These are phyloP conservation scores for Ustilago curta DNA, from an alignment of 1,284 basidiomycete genomes.

Conservation along the genomic window DNA sequence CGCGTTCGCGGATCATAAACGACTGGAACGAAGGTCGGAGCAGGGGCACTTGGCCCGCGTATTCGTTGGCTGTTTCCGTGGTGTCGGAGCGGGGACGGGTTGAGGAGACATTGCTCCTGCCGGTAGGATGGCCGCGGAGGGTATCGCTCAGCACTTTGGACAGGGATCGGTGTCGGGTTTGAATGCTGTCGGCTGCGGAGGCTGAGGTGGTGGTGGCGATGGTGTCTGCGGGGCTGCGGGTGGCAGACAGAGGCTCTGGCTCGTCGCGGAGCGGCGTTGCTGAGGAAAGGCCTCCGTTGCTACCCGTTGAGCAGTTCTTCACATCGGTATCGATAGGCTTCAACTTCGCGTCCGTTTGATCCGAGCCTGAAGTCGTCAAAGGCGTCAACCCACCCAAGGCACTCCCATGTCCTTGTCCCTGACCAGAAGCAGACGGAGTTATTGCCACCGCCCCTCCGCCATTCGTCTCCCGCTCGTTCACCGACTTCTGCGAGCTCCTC, in stretches of 20 bases:
- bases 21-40: conserved; percentile 57
- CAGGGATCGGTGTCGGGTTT: conserved; percentile 25
- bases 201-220: not conserved
- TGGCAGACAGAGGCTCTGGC: conserved; percentile 22
- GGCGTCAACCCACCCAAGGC: conserved; percentile 4
- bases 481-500: conserved; percentile 17
- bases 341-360: not conserved
- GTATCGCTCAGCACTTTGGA: conserved; percentile 33
- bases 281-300: not conserved
- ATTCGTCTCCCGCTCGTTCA: not conserved
- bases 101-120: not conserved
- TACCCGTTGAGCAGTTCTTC: not conserved
- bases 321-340: not conserved
- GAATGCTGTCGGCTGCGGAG: not conserved
- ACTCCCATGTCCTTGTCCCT: not conserved
- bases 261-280: conserved; percentile 9
- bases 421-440: conserved; percentile 5
- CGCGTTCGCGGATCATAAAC: conserved; percentile 86
- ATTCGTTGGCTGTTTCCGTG: conserved; percentile 51
- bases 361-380: not conserved
- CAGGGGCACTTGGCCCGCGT: conserved; percentile 64
- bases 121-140: conserved; percentile 20
- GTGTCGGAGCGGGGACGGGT: conserved; percentile 20
- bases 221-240: not conserved
- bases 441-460: conserved; percentile 1